Base-by-base conservation (phyloP, 2,329 filamentous ascomycete species). In the Nigrograna mackinnonii region DNA sequence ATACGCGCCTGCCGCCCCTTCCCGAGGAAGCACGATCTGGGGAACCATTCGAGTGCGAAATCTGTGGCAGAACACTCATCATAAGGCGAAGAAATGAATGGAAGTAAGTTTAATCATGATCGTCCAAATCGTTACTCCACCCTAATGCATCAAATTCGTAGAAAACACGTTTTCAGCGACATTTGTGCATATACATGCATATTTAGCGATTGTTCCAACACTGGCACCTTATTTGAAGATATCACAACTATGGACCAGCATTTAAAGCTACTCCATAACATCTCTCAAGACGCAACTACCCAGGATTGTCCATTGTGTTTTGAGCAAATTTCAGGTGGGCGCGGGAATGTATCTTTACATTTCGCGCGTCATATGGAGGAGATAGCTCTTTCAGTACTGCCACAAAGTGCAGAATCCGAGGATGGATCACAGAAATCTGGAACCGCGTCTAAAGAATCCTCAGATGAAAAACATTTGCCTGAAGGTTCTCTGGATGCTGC, bases 331-430 rank as follows among this genome's bases (percentile, higher is more conserved):
- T 12, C 7, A 11, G 31, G 34, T 17, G 45, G 38, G 9, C 20
- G 16, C 3, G 31, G 35, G 13, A 21, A 30, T 12, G 30, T 48
- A 5, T 37, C 34, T 6, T 28, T 48, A 1, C 45, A 48, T 26
- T 45, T 48, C 20, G 17, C 38, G 6, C 43, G 45, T 11, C 45
- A 48, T 22, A 42, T 48, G 42, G 45, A 48, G 22, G 45, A 48
- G 19, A 38, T 48, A n/a, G 37, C 45, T 2, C 42, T 48, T 9
- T 31, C 19, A 3, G 37, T 41, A 3, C 14, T 45, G 14, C 45
- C 45, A n/a, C 45, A 39, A 6, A 19, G 18, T 32, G 14, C 17
- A 12, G 41, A 48, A 5, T 48, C 45, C 2, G 41, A 45, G 16
- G 24, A 17, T 4, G 26, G 18, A 2, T 44, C 37, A 12, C 11